Evolutionary conservation across 179 eudicot genomes (phyloP).

Genomic region (Silene vulgaris): DNA sequence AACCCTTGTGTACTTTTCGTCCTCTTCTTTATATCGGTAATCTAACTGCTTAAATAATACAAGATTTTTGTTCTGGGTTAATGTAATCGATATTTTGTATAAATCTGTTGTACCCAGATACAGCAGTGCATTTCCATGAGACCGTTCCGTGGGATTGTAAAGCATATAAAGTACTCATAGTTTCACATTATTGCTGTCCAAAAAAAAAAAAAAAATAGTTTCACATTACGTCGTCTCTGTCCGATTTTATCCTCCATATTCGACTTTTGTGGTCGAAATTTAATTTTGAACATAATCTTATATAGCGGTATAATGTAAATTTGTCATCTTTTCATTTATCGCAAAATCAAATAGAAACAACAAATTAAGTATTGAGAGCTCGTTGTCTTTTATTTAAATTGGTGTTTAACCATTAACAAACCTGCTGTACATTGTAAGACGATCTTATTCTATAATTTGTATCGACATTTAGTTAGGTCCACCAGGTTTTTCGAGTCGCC

Average conservation of each 20-base stretch:
- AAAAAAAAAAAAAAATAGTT: too few species aligned
- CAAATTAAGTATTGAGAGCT: too few species aligned
- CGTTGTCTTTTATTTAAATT: too few species aligned
- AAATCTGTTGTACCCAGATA: slow-evolving; percentile 26
- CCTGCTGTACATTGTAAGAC: too few species aligned
- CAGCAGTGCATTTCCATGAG: slow-evolving; percentile 20
- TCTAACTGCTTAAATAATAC: not conserved
- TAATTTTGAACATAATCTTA: not conserved
- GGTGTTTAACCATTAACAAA: too few species aligned
- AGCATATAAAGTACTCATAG: slow-evolving; percentile 15
- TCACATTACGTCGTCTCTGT: slow-evolving; percentile 1
- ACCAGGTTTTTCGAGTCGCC: not conserved
- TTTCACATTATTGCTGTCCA: not conserved
- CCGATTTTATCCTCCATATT: not conserved
- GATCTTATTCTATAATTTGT: too few species aligned
- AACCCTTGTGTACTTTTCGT: slow-evolving; percentile 1
- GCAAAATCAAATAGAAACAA: too few species aligned
- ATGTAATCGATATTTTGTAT: slow-evolving; percentile 26
- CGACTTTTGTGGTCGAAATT: not conserved
- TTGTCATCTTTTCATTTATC: too few species aligned
- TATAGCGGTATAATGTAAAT: too few species aligned
- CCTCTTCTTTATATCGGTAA: not conserved
- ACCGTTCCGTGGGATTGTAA: slow-evolving; percentile 23
- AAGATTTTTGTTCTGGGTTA: slow-evolving; percentile 1
- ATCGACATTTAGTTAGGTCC: not conserved